Base-by-base conservation (phyloP, 441 rosid species). In the Kokia cookei region DNA sequence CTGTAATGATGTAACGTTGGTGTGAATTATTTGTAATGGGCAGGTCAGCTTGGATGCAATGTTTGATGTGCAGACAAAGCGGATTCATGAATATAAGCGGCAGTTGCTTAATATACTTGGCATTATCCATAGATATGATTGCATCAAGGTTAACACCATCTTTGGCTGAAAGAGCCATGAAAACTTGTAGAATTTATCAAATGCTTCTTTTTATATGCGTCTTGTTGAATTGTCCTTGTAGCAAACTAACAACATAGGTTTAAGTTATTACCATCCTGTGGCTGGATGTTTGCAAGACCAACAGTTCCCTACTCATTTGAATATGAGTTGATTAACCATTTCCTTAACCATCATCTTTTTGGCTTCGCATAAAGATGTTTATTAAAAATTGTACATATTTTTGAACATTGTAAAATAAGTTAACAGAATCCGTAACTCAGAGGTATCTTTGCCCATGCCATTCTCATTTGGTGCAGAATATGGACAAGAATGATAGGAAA, bases 21-120 rank as follows among this genome's bases (percentile, higher is more conserved):
- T 65, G 45, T 32, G 42, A 60, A 70, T 66, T 71, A 69, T 32
- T 17, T 53, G 45, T 51, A 51, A 51, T 32, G 45, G 10, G 76
- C 86, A 84, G 86, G 87, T 86, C 80, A 80, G 82, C 69, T 51
- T 76, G 43, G 78, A 77, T 77, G 89, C 91, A 60, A 78, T 88
- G 89, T 88, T 88, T 77, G 91, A 88, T 58, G 86, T 88, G 81
- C 89, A 88, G 75, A 76, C 84, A 63, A 88, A 88, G 76, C 80
- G 89, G 57, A 83, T 88, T 65, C 91, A 88, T 45, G 91, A 86
- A 77, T 88, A 88, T 81, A 88, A 88, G 71, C 76, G 91, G 65
- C 91, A 86, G 75, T 74, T 84, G 67, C 86, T 88, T 35, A 88
- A 88, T 68, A 75, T 88, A 53, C 82, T 88, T 26, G 86, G 87